Percentiles rank a stretch among this genome's conserved stretches.
phyloP scores from a whole-genome alignment of 2,329 filamentous ascomycete species.

The Ophiostoma himal-ulmi region DNA sequence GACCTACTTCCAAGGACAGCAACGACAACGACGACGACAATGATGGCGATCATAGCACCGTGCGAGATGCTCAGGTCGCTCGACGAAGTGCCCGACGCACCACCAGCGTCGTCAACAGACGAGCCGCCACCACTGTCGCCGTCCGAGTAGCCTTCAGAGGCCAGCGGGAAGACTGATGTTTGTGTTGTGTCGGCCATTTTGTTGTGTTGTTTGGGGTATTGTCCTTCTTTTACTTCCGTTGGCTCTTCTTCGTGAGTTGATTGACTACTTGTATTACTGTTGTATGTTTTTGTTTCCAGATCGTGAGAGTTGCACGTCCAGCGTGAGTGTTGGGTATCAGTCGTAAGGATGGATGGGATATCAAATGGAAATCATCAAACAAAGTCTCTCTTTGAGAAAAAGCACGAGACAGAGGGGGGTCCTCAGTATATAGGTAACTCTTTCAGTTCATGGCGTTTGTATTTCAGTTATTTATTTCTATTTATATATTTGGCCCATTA shows the following conservation, averaged over 20 bases:
- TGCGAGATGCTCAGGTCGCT: constrained; percentile 59
- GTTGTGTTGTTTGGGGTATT: constrained; percentile 1
- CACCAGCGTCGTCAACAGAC: constrained; percentile 49
- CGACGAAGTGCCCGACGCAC: constrained; percentile 58
- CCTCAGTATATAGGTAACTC: constrained; percentile 3
- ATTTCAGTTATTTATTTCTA: background rate
- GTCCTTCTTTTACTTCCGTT: background rate
- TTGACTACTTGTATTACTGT: background rate
- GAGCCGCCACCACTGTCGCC: constrained; percentile 34
- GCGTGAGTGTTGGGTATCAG: constrained; percentile 5
- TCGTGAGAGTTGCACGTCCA: constrained; percentile 4
- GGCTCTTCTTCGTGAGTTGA: background rate
- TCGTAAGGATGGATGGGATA: background rate
- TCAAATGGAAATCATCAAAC: background rate
- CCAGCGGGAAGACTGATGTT: constrained; percentile 38
- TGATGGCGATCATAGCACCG: constrained; percentile 67
- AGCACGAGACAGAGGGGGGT: background rate
- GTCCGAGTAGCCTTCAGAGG: constrained; percentile 38
- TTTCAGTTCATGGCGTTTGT: background rate
- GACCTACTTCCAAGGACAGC: constrained; percentile 61
- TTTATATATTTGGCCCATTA: background rate
- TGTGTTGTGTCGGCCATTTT: constrained; percentile 38
- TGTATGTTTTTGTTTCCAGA: constrained; percentile 9
- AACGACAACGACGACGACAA: constrained; percentile 62
- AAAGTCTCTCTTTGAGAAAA: background rate